phyloP scores from a whole-genome alignment of 495 filamentous ascomycete species.

The Penicillium goetzii region DNA sequence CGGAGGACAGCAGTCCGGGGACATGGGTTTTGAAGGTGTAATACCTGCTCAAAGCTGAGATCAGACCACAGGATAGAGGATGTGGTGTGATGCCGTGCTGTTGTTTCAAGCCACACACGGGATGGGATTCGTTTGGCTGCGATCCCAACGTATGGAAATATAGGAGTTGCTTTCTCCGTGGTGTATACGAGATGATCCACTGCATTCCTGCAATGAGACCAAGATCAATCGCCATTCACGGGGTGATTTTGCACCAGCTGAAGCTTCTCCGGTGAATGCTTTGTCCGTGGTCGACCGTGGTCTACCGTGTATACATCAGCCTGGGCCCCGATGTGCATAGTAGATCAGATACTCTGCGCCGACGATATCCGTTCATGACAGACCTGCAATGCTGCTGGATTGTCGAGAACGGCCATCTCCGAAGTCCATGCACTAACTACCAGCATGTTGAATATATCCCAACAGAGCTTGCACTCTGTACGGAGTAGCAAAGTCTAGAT shows the following conservation, averaged over 20 bases:
- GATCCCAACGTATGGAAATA: not conserved
- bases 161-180: not conserved
- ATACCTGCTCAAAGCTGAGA: not conserved
- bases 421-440: conserved; percentile 3
- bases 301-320: conserved; percentile 9
- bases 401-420: conserved; percentile 13
- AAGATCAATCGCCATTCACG: not conserved
- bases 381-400: no score
- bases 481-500: not conserved
- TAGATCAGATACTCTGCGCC: conserved; percentile 12
- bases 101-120: conserved; percentile 4
- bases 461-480: not conserved
- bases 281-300: not conserved
- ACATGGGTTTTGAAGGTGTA: not conserved
- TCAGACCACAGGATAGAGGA: not conserved
- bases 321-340: conserved; percentile 21
- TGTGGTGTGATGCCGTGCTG: not conserved
- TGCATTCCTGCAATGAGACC: not conserved
- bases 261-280: not conserved
- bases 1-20: conserved; percentile 17
- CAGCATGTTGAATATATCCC: not conserved
- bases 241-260: not conserved
- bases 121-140: not conserved
- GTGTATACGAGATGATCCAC: not conserved
- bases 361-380: not conserved